phyloP scores from a whole-genome alignment of 257 asterid species.

The Cynanchum wilfordii region DNA sequence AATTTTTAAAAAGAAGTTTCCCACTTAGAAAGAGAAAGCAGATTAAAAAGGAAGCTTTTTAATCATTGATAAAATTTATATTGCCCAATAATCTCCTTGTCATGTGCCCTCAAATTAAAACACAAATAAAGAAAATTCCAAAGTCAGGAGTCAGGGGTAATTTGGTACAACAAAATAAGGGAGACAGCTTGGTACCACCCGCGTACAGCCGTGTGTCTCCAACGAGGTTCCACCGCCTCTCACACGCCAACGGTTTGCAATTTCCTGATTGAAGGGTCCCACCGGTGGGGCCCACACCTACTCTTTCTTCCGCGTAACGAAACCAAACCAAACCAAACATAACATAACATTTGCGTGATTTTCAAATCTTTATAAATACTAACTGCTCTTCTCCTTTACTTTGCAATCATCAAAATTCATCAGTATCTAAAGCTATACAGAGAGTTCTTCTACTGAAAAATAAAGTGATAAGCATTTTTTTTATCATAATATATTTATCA shows the following conservation, averaged over 20 bases:
- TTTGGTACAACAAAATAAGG: conserved; percentile 15
- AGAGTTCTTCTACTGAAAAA: not conserved
- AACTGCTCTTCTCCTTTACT: no score
- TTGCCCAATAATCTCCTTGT: conserved; percentile 20
- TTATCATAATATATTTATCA: not conserved
- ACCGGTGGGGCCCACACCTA: not conserved
- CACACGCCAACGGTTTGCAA: conserved; percentile 12
- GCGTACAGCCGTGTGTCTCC: conserved; percentile 46
- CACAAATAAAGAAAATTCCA: no score
- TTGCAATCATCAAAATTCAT: conserved; percentile 2
- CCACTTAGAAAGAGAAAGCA: not conserved
- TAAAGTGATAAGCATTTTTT: conserved; percentile 1
- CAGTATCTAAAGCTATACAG: not conserved
- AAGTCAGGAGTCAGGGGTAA: conserved; percentile 14
- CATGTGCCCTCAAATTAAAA: no score
- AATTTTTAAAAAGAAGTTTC: not conserved
- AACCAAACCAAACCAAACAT: conserved; percentile 26
- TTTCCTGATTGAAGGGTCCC: not conserved
- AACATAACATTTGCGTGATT: not conserved
- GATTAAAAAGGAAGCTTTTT: no score
- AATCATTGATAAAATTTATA: conserved; percentile 27
- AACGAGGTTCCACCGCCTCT: conserved; percentile 33
- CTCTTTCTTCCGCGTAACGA: not conserved
- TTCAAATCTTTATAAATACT: not conserved
- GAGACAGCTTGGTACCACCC: conserved; percentile 14